Conservation (phyloP, 139 green algal species). For the Mesostigma viride region DNA sequence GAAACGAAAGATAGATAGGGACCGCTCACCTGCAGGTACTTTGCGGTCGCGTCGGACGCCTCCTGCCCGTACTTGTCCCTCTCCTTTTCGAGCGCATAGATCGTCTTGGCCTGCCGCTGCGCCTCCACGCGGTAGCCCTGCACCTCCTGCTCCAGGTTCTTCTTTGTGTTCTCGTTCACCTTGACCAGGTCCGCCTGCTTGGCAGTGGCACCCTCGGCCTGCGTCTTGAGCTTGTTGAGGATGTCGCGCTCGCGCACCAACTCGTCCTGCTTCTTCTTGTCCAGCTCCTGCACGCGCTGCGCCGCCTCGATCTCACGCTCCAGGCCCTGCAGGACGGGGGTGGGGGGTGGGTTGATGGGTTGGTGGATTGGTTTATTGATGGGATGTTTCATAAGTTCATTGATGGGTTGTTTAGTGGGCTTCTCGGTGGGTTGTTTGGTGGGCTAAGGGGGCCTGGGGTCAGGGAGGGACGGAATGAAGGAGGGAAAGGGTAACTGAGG, state of each 20-base stretch:
- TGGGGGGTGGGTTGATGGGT: too few relatives aligned
- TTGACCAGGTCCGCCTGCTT: slow-evolving; percentile 73
- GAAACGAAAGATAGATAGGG: too few relatives aligned
- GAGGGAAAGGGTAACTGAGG: too few relatives aligned
- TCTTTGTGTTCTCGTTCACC: slow-evolving; percentile 72
- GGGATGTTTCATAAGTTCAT: background rate
- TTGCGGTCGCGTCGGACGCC: slow-evolving; percentile 53
- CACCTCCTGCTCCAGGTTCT: slow-evolving; percentile 79
- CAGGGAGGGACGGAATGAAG: too few relatives aligned
- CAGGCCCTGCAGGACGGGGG: background rate
- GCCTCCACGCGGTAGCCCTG: slow-evolving; percentile 63
- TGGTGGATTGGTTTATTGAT: too few relatives aligned
- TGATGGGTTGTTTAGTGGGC: background rate
- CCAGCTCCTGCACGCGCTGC: slow-evolving; percentile 33
- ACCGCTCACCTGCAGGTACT: slow-evolving; percentile 46
- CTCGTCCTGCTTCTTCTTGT: slow-evolving; percentile 71
- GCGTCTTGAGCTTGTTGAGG: slow-evolving; percentile 69
- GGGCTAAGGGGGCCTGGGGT: too few relatives aligned
- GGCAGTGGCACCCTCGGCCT: slow-evolving; percentile 66
- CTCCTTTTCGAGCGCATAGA: slow-evolving; percentile 68
- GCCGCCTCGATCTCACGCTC: slow-evolving; percentile 24
- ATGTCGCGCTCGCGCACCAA: slow-evolving; percentile 70
- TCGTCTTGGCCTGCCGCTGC: slow-evolving; percentile 52
- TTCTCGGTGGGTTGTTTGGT: background rate
- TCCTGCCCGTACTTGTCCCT: slow-evolving; percentile 65